Base-by-base conservation (phyloP, 2,329 filamentous ascomycete genomes). In the Beauveria caledonica region DNA sequence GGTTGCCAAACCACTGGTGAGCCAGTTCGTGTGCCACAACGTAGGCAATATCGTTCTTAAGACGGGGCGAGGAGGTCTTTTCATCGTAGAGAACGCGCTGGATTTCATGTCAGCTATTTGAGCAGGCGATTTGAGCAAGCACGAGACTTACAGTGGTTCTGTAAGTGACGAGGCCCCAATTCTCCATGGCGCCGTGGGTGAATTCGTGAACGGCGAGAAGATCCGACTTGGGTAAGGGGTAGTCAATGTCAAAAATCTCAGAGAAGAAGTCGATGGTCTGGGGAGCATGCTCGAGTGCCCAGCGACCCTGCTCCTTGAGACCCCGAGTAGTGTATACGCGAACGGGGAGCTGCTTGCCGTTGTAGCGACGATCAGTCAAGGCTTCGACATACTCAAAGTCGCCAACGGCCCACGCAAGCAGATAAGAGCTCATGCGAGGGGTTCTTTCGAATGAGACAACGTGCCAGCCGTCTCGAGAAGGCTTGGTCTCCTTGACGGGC, bases 1-100 rank as follows among this genome's bases (percentile, higher is more conserved):
- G 82, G 72, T 96, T 95, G 42, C 92, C 92, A 68, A 96, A 96
- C 92, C 92, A 96, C 76, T 96, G 92, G 71, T 96, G 92, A 60
- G 92, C 94, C 63, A 99, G 81, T 74, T 99, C 94, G 75, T 99
- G 94, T n/a, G 94, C 93, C 55, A 97, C 92, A 60, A 97, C 92
- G 69, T 99, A 97, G 36, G 94, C 94, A 64, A 99, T 89, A 42
- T 92, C 84, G 73, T 96, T 97, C 75, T 92, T 92, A 77, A 93
- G 97, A 65, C 87, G 86, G 46, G 90, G 86, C 71, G 97, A 93
- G 0, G 93, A 97, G 53, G 88, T 89, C 71, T 91, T 86, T 73
- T 96, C 91, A 69, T 99, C 93, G 70, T 94, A 99, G n/a, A 99
- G 82, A 29, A 99, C 88, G 55, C 94, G 92, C 56, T 58, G n/a